These are phyloP conservation scores for Fusarium xyrophilum DNA, from an alignment of 2,329 filamentous ascomycete genomes.

Conservation along the genomic window DNA sequence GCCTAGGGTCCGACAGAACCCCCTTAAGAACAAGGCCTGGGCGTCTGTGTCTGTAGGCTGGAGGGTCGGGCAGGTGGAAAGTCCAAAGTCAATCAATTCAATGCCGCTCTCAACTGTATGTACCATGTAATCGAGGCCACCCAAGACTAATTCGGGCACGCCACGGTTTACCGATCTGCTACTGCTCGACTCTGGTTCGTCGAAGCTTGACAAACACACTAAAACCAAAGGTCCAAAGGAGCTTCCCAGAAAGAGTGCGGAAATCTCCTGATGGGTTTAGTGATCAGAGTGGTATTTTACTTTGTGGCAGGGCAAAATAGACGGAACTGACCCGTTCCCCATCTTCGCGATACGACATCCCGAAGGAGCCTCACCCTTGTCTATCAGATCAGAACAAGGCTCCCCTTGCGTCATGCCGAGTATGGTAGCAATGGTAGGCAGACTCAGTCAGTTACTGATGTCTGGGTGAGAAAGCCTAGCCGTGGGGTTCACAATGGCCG, in stretches of 20 bases:
- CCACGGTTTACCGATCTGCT: slow-evolving; percentile 28
- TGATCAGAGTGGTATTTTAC: neutral
- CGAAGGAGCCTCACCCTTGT: slow-evolving; percentile 12
- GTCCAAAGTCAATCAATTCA: slow-evolving; percentile 24
- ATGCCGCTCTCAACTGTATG: slow-evolving; percentile 30
- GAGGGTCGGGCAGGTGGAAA: slow-evolving; percentile 5
- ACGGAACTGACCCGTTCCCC: slow-evolving; percentile 35
- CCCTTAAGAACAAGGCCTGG: slow-evolving; percentile 8
- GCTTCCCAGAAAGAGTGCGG: slow-evolving; percentile 25
- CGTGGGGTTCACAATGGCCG: slow-evolving; percentile 32
- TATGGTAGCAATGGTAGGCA: slow-evolving; percentile 18
- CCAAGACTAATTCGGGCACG: slow-evolving; percentile 33
- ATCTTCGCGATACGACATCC: slow-evolving; percentile 9
- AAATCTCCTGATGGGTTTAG: slow-evolving; percentile 18
- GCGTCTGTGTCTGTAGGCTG: slow-evolving; percentile 6
- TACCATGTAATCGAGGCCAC: slow-evolving; percentile 34
- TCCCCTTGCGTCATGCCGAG: slow-evolving; percentile 39
- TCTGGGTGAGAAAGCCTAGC: slow-evolving; percentile 37
- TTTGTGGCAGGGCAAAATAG: slow-evolving; percentile 24
- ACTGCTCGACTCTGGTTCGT: slow-evolving; percentile 32
- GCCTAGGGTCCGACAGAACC: slow-evolving; percentile 4
- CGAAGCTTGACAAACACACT: slow-evolving; percentile 15
- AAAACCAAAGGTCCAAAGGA: slow-evolving; percentile 26
- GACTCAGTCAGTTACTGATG: slow-evolving; percentile 11
- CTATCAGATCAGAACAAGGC: slow-evolving; percentile 19